Evolutionary conservation across 805 yeast genomes (phyloP), one percentile per base, ranked within the genome.

Genomic region (Kuraishia floccosa): DNA sequence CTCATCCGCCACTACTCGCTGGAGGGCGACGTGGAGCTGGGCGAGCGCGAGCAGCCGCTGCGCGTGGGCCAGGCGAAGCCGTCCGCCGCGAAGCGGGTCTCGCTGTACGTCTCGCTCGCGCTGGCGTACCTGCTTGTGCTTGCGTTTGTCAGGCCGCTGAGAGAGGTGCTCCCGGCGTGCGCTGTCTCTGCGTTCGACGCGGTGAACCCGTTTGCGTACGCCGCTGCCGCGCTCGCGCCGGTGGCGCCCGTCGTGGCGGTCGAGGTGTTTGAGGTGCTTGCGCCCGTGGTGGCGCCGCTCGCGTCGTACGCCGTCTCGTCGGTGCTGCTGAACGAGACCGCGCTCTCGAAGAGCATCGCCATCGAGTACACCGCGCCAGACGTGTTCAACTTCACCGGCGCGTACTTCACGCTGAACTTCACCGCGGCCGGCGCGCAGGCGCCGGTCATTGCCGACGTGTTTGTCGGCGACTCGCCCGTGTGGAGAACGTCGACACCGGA

Each of bases 401-500:
- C 39, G 25, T 39, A 35, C 23, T 37, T 50, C 24, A 43, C 49
- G n/a, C 42, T 52, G 30, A 50, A 52, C 30, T 37, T 52, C 34
- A 38, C 54, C 26, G 39, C 42, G 24, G 34, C 22, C 8, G 49
- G 47, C 23, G 26, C 30, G 28, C 41, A 41, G 27, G 35, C 35
- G 11, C 41, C 44, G 13, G 35, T 37, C 11, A 42, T 52, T 13
- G 44, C 45, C 20, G 55, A 52, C 33, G 33, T 52, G 16, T 34
- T 37, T 16, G 34, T 50, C 17, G 54, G 36, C 27, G 49, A 39
- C 11, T 34, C 25, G 24, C 48, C 55, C 17, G 36, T 52, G 19
- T 46, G 55, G 50, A 44, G 57, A 40, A 43, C 52, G 19, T 42
- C 50, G 12, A 39, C 52, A 20, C 57, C 57, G 7, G 35, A 37